Conservation (phyloP, 129 eudicot species). For the Smallanthus sonchifolius region DNA sequence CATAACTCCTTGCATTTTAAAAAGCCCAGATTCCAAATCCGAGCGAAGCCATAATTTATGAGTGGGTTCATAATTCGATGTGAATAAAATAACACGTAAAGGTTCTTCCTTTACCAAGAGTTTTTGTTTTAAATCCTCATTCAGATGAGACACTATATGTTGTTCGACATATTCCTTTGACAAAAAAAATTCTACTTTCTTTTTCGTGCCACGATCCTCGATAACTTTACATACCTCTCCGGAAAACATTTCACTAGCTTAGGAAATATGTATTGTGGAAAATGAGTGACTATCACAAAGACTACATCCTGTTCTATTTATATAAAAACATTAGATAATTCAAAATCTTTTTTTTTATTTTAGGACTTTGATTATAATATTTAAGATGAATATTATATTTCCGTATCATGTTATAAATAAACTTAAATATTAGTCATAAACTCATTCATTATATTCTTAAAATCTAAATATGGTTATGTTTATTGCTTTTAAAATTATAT, state of each 20-base stretch:
- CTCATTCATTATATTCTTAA: neutral
- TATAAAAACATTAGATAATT: no score
- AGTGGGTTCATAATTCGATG: neutral
- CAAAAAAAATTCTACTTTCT: neutral
- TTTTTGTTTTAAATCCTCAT: neutral
- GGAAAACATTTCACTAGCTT: neutral
- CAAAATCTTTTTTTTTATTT: no score
- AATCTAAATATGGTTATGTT: neutral
- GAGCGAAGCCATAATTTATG: neutral
- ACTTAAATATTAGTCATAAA: neutral
- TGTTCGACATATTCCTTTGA: neutral
- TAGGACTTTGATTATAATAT: no score
- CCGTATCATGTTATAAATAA: neutral
- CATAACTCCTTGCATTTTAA: neutral
- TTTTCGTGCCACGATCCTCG: neutral
- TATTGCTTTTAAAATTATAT: neutral
- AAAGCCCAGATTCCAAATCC: neutral
- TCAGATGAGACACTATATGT: neutral
- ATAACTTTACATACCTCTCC: neutral
- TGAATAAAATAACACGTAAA: neutral
- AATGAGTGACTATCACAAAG: neutral
- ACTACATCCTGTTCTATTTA: neutral
- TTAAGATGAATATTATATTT: no score
- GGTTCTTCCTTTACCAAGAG: neutral
- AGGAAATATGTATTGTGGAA: neutral